Conservation (phyloP, 208 protist genomes). For the Trypanosoma rangeli region DNA sequence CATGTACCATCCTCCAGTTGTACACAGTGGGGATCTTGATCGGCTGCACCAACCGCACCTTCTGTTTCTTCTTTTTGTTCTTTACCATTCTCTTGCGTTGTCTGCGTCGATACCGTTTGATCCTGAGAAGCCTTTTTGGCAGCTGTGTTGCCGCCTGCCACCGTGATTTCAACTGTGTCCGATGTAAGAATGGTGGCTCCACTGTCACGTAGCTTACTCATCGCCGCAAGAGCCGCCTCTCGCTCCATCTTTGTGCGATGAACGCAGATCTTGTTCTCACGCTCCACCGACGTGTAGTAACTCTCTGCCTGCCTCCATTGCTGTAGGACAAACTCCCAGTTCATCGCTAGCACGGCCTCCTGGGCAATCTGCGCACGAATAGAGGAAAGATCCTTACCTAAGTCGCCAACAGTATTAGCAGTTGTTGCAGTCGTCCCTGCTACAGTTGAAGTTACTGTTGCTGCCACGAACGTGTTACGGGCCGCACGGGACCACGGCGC, state of each 20-base stretch:
- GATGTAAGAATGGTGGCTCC: slow-evolving; percentile 46
- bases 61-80: slow-evolving; percentile 4
- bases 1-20: slow-evolving; percentile 71
- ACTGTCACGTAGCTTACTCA: slow-evolving; percentile 55
- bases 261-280: slow-evolving; percentile 25
- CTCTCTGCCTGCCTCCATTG: slow-evolving; percentile 44
- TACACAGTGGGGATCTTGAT: slow-evolving; percentile 37
- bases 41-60: not conserved
- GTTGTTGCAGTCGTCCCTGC: not conserved
- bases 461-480: slow-evolving; percentile 32
- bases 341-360: slow-evolving; percentile 37
- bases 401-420: not conserved
- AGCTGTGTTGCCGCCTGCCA: not conserved
- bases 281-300: slow-evolving; percentile 60
- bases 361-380: slow-evolving; percentile 29
- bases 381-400: slow-evolving; percentile 13
- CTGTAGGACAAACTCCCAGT: slow-evolving; percentile 72
- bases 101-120: slow-evolving; percentile 3
- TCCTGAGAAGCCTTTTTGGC: slow-evolving; percentile 1
- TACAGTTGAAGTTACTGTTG: not conserved
- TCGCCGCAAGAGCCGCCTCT: slow-evolving; percentile 35
- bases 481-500: slow-evolving; percentile 65
- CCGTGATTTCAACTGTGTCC: slow-evolving; percentile 41
- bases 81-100: slow-evolving; percentile 8
- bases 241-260: slow-evolving; percentile 48